Percentiles rank a stretch among this genome's conserved stretches.
These are phyloP conservation scores for Thymus mandschuricus DNA, from an alignment of 257 asterid genomes.

Conservation along the genomic window DNA sequence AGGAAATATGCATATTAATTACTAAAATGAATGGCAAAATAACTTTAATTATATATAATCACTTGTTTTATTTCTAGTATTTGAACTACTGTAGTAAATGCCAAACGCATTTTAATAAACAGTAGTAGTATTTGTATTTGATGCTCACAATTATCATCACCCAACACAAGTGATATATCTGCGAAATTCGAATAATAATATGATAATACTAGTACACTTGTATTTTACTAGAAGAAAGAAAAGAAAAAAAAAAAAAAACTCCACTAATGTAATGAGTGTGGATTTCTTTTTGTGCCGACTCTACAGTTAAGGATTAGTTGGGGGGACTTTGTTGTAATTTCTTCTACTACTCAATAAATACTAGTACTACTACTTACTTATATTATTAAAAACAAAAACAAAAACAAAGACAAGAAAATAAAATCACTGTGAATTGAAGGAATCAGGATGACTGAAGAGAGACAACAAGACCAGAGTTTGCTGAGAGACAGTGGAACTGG, in stretches of 20 bases:
- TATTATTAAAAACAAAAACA: too few species aligned
- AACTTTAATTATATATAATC: too few species aligned
- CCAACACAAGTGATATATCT: not conserved
- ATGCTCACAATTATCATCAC: not conserved
- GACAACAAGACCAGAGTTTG: conserved; percentile 38
- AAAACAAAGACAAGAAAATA: not conserved
- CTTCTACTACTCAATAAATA: not conserved
- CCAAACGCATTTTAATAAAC: not conserved
- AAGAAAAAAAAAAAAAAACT: too few species aligned
- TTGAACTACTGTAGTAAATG: not conserved
- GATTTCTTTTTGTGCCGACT: not conserved
- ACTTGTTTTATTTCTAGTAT: too few species aligned
- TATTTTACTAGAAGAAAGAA: too few species aligned
- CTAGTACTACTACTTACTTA: too few species aligned
- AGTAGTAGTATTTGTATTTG: too few species aligned
- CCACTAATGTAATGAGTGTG: too few species aligned
- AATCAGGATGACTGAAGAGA: conserved; percentile 25
- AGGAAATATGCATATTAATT: too few species aligned
- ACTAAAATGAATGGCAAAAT: too few species aligned
- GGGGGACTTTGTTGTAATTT: conserved; percentile 20
- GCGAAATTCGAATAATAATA: not conserved
- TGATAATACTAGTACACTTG: too few species aligned
- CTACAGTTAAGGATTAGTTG: not conserved
- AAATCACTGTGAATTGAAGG: conserved; percentile 22
- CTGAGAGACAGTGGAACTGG: conserved; percentile 44